phyloP scores from a whole-genome alignment of 495 filamentous ascomycete species.

The Penicillium chermesinum region DNA sequence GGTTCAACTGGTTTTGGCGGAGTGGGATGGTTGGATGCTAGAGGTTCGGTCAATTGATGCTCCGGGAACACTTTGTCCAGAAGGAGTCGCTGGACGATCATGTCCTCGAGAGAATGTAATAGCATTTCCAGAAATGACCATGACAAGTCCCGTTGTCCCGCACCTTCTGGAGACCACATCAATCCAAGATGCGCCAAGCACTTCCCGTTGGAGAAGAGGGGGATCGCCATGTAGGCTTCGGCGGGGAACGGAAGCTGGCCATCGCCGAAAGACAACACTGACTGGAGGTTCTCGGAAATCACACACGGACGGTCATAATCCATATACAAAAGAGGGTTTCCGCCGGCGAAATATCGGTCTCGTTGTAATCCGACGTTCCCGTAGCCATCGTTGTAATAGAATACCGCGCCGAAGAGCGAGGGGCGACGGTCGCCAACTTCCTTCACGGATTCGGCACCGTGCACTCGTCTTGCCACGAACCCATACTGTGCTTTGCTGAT shows the following conservation, averaged over 20 bases:
- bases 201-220: conserved; percentile 63
- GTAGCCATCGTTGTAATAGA: conserved; percentile 63
- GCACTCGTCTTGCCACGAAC: conserved; percentile 64
- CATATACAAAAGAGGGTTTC: conserved; percentile 64
- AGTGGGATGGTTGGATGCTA: conserved; percentile 18
- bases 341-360: conserved; percentile 61
- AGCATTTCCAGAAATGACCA: conserved; percentile 73
- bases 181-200: conserved; percentile 71
- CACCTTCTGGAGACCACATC: conserved; percentile 65
- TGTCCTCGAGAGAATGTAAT: conserved; percentile 69
- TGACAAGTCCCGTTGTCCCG: conserved; percentile 49
- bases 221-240: conserved; percentile 69
- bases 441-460: conserved; percentile 48
- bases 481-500: conserved; percentile 64
- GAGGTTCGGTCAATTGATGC: conserved; percentile 3
- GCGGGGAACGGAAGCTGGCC: conserved; percentile 56
- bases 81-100: conserved; percentile 55
- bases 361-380: conserved; percentile 49
- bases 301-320: conserved; percentile 69
- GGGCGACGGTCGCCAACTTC: conserved; percentile 43
- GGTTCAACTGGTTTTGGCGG: conserved; percentile 30
- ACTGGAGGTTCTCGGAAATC: conserved; percentile 57
- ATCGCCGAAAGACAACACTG: conserved; percentile 55
- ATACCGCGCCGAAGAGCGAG: conserved; percentile 61
- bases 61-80: conserved; percentile 9